A percentile compares a stretch with the other conserved stretches of the same genome.
Conservation (phyloP, 176 grass and related monocot species). For the Ananas comosus region DNA sequence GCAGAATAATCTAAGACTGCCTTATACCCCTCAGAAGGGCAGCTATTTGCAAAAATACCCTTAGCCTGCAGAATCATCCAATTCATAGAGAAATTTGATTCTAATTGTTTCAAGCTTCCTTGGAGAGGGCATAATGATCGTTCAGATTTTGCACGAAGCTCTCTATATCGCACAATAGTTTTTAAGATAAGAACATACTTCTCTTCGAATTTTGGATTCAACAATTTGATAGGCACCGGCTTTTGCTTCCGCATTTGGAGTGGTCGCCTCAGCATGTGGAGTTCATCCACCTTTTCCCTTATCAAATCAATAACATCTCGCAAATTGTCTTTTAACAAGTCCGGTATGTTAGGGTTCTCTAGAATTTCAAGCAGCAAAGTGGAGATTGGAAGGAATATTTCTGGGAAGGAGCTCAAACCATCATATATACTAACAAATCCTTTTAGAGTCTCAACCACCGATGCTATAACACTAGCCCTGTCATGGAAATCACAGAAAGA, state of each 20-base stretch:
- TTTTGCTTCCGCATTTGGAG: conserved; percentile 78
- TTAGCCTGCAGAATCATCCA: too few relatives aligned
- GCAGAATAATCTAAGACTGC: too few relatives aligned
- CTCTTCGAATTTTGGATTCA: conserved; percentile 93
- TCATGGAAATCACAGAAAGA: conserved; percentile 6
- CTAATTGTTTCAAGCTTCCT: too few relatives aligned
- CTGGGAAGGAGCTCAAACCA: conserved; percentile 59
- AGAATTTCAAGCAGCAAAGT: conserved; percentile 45
- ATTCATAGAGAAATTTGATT: too few relatives aligned
- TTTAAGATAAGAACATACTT: conserved; percentile 47
- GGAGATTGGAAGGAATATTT: conserved; percentile 76
- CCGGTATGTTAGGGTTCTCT: conserved; percentile 37
- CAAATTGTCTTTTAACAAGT: conserved; percentile 35
- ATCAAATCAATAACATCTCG: conserved; percentile 63
- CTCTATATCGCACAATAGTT: neutral
- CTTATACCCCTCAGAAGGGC: too few relatives aligned
- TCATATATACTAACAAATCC: conserved; percentile 74
- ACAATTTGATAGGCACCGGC: conserved; percentile 70
- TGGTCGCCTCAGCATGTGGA: conserved; percentile 50
- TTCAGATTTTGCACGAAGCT: neutral
- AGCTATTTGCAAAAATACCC: too few relatives aligned
- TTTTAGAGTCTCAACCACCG: conserved; percentile 62
- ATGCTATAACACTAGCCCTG: conserved; percentile 62
- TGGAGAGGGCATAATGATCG: neutral
- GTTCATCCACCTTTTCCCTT: conserved; percentile 51